Evolutionary conservation across 371 early-diverging fungal genomes (phyloP).

Genomic region (Mucor indicus): DNA sequence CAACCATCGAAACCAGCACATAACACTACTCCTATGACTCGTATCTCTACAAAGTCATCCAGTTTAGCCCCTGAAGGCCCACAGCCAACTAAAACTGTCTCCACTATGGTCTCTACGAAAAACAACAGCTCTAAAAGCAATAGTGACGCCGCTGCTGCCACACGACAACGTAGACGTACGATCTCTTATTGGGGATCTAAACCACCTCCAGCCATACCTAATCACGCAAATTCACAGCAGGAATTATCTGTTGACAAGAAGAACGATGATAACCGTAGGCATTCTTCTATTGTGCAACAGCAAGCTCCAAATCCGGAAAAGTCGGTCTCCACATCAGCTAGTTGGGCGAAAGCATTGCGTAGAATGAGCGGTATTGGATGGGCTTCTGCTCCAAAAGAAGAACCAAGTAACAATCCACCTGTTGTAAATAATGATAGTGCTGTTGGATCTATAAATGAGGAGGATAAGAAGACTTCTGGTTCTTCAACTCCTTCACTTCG

Average conservation of each 20-base stretch:
- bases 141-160: not conserved
- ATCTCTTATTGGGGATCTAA: slow-evolving; percentile 49
- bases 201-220: slow-evolving; percentile 5
- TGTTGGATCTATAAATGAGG: slow-evolving; percentile 16
- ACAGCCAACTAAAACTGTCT: slow-evolving; percentile 31
- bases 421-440: slow-evolving; percentile 15
- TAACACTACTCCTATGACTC: not conserved
- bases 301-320: slow-evolving; percentile 15
- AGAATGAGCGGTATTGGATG: slow-evolving; percentile 48
- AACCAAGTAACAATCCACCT: not conserved
- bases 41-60: not conserved
- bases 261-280: slow-evolving; percentile 12
- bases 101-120: not conserved
- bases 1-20: slow-evolving; percentile 27
- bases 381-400: slow-evolving; percentile 21
- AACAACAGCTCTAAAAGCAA: not conserved
- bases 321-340: slow-evolving; percentile 9
- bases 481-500: slow-evolving; percentile 33
- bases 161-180: slow-evolving; percentile 40
- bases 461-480: slow-evolving; percentile 12
- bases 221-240: not conserved
- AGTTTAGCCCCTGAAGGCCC: slow-evolving; percentile 17
- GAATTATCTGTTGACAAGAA: not conserved
- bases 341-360: slow-evolving; percentile 46
- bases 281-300: slow-evolving; percentile 10